phyloP scores from a whole-genome alignment of 2,329 filamentous ascomycete genomes.

The Fonsecaea multimorphosa region DNA sequence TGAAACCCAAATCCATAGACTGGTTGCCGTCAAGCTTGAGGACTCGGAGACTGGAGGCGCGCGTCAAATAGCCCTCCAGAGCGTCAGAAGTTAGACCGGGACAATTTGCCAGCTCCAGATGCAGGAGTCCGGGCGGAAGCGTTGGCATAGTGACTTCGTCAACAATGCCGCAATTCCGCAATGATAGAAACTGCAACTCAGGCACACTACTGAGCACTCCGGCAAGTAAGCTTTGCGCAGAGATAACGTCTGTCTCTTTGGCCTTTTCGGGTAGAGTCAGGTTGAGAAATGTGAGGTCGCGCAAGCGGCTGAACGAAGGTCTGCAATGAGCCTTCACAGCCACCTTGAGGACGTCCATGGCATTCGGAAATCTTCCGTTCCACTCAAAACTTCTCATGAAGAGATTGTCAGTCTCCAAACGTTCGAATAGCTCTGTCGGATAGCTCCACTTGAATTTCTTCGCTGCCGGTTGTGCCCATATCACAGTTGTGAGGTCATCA shows the following conservation, averaged over 20 bases:
- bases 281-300: slow-evolving; percentile 48
- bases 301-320: slow-evolving; percentile 58
- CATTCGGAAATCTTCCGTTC: slow-evolving; percentile 58
- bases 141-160: slow-evolving; percentile 71
- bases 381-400: slow-evolving; percentile 61
- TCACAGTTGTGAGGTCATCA: slow-evolving; percentile 54
- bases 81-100: slow-evolving; percentile 72
- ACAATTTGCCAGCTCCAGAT: slow-evolving; percentile 79
- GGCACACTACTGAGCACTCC: slow-evolving; percentile 54
- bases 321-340: slow-evolving; percentile 61
- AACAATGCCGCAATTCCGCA: slow-evolving; percentile 76
- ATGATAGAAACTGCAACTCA: slow-evolving; percentile 68
- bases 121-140: slow-evolving; percentile 69
- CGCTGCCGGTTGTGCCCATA: slow-evolving; percentile 41
- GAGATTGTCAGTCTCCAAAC: slow-evolving; percentile 60
- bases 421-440: slow-evolving; percentile 67
- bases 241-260: slow-evolving; percentile 25
- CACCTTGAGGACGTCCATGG: slow-evolving; percentile 45
- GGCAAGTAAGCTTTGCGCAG: slow-evolving; percentile 45
- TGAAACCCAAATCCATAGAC: slow-evolving; percentile 75
- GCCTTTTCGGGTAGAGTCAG: slow-evolving; percentile 39
- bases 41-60: slow-evolving; percentile 69
- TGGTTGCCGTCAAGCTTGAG: slow-evolving; percentile 80
- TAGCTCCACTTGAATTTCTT: slow-evolving; percentile 68
- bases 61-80: slow-evolving; percentile 68